Evolutionary conservation across 192 early-diverging fungal species (phyloP).

Genomic region (Linnemannia hyalina): DNA sequence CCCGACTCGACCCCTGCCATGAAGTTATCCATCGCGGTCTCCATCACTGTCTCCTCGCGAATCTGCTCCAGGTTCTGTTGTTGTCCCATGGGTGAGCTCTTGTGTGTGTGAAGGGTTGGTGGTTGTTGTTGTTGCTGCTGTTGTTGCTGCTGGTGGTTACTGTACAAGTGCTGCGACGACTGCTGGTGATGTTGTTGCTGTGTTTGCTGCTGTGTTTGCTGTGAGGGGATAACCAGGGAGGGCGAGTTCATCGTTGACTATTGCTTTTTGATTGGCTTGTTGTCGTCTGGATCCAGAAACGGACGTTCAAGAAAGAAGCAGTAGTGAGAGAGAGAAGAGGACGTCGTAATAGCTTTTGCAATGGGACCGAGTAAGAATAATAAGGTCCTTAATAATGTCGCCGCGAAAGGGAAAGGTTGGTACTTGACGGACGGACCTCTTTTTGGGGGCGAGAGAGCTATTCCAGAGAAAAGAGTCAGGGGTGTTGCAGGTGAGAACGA

Average conservation of each 20-base stretch:
- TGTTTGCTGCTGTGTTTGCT: neutral
- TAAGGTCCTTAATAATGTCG: neutral
- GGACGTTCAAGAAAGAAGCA: neutral
- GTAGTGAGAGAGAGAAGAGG: neutral
- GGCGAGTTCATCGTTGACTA: slow-evolving; percentile 1
- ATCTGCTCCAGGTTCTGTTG: slow-evolving; percentile 50
- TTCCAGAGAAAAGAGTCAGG: neutral
- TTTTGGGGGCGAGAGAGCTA: neutral
- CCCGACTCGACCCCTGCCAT: slow-evolving; percentile 49
- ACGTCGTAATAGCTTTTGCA: neutral
- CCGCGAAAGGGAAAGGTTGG: neutral
- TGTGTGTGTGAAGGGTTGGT: slow-evolving; percentile 9
- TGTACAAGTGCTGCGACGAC: slow-evolving; percentile 9
- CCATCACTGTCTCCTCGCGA: slow-evolving; percentile 46
- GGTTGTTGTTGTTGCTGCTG: slow-evolving; percentile 16
- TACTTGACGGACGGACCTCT: neutral
- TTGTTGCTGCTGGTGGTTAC: slow-evolving; percentile 17
- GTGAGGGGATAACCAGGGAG: slow-evolving; percentile 6
- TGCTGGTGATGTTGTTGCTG: slow-evolving; percentile 18
- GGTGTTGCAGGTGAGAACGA: neutral
- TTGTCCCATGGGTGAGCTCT: slow-evolving; percentile 45
- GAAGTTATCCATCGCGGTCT: slow-evolving; percentile 26
- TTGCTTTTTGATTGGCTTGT: neutral
- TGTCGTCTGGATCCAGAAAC: neutral
- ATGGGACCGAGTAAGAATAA: neutral